Base-by-base conservation (phyloP, 2,329 filamentous ascomycete species). In the Beauveria sp. region DNA sequence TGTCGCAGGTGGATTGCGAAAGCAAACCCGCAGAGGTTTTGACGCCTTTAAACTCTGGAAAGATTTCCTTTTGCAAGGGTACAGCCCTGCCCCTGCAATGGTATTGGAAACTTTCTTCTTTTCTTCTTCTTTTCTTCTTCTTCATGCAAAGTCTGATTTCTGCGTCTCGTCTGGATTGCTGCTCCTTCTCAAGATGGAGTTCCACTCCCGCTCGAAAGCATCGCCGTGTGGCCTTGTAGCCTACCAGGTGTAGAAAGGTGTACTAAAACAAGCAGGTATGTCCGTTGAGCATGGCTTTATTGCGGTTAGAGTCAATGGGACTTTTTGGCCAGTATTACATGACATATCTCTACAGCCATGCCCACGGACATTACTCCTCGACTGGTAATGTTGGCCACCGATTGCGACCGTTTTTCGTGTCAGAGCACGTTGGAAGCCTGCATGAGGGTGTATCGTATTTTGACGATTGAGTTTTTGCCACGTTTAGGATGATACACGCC, bases 371-470 rank as follows among this genome's bases (percentile, higher is more conserved):
- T 16, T 37, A 16, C 81, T 44, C 72, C 69, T 26, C 72, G 74
- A 20, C 40, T 2, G 44, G 40, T 34, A 40, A 40, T 52, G 50
- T 59, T 30, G 30, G 55, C 46, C 22, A 10, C 9, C 12, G 24
- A 0, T 14, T 22, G 6, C 34, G 20, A 7, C 43, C 22, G 30
- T 9, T 10, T 16, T 12, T 7, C 2, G 16, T 26, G n/a, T 47
- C 10, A n/a, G 62, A 77, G 66, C 75, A 86, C 82, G 86, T 86
- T 20, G 86, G 86, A 68, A 89, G 87, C 0, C 87, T 87, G 41
- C 85, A 37, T 16, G 34, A 37, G 12, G 34, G 12, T 34, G 4
- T 37, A 37, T 6, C 34, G 12, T 16, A 16, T 2, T 37, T 6
- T 37, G 10, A 37, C 34, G 12, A 5, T 37, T 14, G 12, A 16